A percentile compares a stretch with the other conserved stretches of the same genome.
phyloP scores from a whole-genome alignment of 2,329 filamentous ascomycete species.

The Scytalidium lignicola region DNA sequence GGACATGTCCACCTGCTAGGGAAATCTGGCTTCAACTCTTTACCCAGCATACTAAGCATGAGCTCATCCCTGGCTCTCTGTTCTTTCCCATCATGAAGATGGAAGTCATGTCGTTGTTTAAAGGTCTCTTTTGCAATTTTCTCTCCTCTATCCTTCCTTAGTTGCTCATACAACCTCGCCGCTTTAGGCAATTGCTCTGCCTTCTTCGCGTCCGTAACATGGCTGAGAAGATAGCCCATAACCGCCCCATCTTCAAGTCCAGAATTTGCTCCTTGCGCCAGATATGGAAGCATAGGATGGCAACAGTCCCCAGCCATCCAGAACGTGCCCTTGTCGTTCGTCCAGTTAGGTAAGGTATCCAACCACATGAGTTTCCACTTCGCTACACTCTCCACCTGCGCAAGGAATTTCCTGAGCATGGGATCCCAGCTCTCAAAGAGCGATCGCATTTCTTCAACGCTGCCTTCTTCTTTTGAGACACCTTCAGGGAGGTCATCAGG shows the following conservation, averaged over 20 bases:
- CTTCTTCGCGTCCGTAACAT: constrained; percentile 37
- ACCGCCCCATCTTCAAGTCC: constrained; percentile 65
- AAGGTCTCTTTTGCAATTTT: constrained; percentile 59
- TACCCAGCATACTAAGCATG: constrained; percentile 51
- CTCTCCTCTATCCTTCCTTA: constrained; percentile 44
- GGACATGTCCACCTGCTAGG: constrained; percentile 62
- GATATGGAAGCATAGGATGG: constrained; percentile 59
- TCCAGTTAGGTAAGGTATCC: constrained; percentile 28
- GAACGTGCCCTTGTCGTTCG: constrained; percentile 17
- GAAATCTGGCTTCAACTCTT: constrained; percentile 47
- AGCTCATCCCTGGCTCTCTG: constrained; percentile 53
- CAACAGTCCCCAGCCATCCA: constrained; percentile 50
- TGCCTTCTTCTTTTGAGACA: constrained; percentile 46
- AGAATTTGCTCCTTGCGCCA: constrained; percentile 63
- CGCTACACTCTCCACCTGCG: constrained; percentile 51
- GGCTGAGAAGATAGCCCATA: constrained; percentile 51
- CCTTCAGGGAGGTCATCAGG: constrained; percentile 56
- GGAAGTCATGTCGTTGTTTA: constrained; percentile 47
- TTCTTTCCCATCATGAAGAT: constrained; percentile 49
- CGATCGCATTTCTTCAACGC: constrained; percentile 54
- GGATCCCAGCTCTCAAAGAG: constrained; percentile 63
- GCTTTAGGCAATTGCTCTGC: constrained; percentile 40
- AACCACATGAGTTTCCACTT: constrained; percentile 65
- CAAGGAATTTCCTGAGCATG: constrained; percentile 37
- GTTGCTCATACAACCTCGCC: constrained; percentile 37